Evolutionary conservation across 192 early-diverging fungal species (phyloP).

Genomic region (Kickxella alabastrina): DNA sequence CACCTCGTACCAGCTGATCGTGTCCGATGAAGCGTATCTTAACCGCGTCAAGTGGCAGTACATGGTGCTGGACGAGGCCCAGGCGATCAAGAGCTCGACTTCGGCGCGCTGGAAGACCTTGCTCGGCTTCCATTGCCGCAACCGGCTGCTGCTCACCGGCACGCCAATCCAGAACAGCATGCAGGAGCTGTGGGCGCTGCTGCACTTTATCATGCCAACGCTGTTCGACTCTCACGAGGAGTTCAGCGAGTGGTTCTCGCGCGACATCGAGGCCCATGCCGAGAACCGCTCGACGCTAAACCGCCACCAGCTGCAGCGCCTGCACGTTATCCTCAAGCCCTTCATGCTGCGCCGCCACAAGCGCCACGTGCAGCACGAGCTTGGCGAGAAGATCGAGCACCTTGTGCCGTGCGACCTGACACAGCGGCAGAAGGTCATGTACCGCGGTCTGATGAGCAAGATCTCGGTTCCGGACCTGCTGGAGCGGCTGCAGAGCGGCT

Average conservation of each 20-base stretch:
- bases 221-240: slow-evolving; percentile 91
- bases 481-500: slow-evolving; percentile 60
- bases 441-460: slow-evolving; percentile 72
- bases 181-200: slow-evolving; percentile 90
- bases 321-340: slow-evolving; percentile 92
- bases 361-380: slow-evolving; percentile 83
- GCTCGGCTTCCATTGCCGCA: slow-evolving; percentile 79
- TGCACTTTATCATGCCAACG: slow-evolving; percentile 95
- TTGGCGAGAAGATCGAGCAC: slow-evolving; percentile 88
- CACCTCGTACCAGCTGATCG: slow-evolving; percentile 83
- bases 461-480: slow-evolving; percentile 74
- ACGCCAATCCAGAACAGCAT: slow-evolving; percentile 94
- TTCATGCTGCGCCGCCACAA: slow-evolving; percentile 92
- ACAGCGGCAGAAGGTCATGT: slow-evolving; percentile 67
- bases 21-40: slow-evolving; percentile 78
- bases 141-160: slow-evolving; percentile 81
- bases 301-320: slow-evolving; percentile 74
- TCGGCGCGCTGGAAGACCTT: slow-evolving; percentile 84
- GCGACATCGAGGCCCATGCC: slow-evolving; percentile 86
- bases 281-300: slow-evolving; percentile 79
- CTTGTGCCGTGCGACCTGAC: slow-evolving; percentile 77
- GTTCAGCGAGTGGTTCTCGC: slow-evolving; percentile 93
- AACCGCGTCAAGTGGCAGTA: slow-evolving; percentile 90
- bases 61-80: slow-evolving; percentile 93
- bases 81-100: slow-evolving; percentile 89